Base-by-base conservation (phyloP, 2,329 filamentous ascomycete species). In the Aspergillus sp. region DNA sequence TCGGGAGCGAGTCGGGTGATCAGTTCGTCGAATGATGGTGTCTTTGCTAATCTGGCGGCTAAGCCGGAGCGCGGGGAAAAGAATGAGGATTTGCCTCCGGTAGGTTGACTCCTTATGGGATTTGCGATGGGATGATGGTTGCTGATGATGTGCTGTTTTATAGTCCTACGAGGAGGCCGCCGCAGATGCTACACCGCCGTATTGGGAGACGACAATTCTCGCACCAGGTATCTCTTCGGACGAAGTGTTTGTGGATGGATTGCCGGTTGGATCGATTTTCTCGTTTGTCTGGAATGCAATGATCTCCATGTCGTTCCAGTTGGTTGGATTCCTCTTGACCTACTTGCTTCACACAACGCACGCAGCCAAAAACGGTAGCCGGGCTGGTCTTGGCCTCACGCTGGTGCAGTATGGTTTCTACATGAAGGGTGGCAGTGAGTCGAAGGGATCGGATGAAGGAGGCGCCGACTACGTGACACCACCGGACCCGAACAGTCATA, bases 121-220 rank as follows among this genome's bases (percentile, higher is more conserved):
- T 50, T n/a, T 21, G n/a, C 13, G 17, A 19, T 55, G 17, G 30
- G 19, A 9, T 13, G n/a, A 23, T 41, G 23, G 13, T 25, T 49
- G 21, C 41, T 30, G 53, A 55, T 55, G 3, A 21, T 30, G 39
- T 55, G 21, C 53, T 47, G n/a, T 41, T 36, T 62, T 13, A 15
- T 70, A 97, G 91, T 93, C 94, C 38, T 99, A 99, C 76, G 95
- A 99, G 83, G 94, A 98, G 86, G 95, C 95, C 15, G 95, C 95
- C 3, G 94, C 94, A 45, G 95, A 99, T 76, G 90, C 92, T 23
- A 95, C 95, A 51, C 95, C 95, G 1, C 95, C 95, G 0, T 99
- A 99, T 78, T 99, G 95, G 95, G 95, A 99, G 81, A 99, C 95
- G 5, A 98, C 95, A 0, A 97, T 99, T 66, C 85, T 99, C 55